These are phyloP conservation scores for Colletotrichum eleusines DNA, from an alignment of 2,329 filamentous ascomycete genomes.

Conservation along the genomic window DNA sequence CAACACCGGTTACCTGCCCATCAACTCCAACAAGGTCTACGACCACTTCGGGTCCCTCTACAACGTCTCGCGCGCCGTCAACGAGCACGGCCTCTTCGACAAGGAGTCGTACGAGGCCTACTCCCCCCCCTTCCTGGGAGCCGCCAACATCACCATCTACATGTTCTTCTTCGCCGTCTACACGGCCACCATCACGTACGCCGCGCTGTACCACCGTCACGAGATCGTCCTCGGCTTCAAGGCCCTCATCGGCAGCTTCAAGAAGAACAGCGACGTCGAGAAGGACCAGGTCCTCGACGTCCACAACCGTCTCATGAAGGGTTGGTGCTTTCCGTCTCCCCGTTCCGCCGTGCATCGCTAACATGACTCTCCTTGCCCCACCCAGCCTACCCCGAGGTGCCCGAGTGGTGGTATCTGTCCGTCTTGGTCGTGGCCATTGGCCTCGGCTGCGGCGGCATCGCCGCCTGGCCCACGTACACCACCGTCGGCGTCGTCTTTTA, in stretches of 20 bases:
- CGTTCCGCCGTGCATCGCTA: not conserved
- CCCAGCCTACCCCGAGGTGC: constrained; percentile 59
- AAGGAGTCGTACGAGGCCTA: constrained; percentile 60
- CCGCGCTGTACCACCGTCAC: constrained; percentile 63
- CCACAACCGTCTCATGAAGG: constrained; percentile 61
- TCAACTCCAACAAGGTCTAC: constrained; percentile 64
- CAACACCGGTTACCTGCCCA: constrained; percentile 66
- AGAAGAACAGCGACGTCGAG: constrained; percentile 54
- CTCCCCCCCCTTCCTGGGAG: constrained; percentile 64
- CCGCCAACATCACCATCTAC: constrained; percentile 64
- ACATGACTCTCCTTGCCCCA: constrained; percentile 19
- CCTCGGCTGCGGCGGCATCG: constrained; percentile 60
- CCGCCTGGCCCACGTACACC: constrained; percentile 63
- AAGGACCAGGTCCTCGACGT: constrained; percentile 56
- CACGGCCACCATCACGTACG: constrained; percentile 63
- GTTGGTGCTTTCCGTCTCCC: not conserved
- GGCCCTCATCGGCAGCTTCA: constrained; percentile 59
- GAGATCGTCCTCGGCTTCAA: constrained; percentile 64
- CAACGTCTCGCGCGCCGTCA: constrained; percentile 58
- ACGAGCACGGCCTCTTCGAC: constrained; percentile 60
- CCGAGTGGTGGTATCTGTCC: constrained; percentile 67
- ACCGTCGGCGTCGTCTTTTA: constrained; percentile 64
- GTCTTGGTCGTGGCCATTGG: constrained; percentile 58
- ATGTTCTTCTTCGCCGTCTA: constrained; percentile 68
- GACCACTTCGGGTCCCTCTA: constrained; percentile 63